Evolutionary conservation across 2,329 filamentous ascomycete genomes (phyloP).

Genomic region (Scytalidium sp.): DNA sequence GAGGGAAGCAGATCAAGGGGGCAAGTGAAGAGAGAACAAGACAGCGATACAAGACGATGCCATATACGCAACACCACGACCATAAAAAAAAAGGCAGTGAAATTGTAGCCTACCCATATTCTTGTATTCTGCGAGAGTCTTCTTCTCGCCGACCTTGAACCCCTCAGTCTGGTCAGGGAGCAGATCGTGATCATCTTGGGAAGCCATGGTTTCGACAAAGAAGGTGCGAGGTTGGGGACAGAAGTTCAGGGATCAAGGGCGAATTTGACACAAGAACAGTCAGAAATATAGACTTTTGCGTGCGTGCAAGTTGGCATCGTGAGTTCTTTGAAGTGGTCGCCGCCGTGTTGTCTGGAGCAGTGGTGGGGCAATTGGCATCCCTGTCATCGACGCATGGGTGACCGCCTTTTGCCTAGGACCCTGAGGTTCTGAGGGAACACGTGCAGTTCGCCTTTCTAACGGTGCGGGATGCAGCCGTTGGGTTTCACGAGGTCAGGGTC

Average conservation of each 20-base stretch:
- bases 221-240: not conserved
- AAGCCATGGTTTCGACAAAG: conserved; percentile 25
- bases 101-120: conserved; percentile 71
- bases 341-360: conserved; percentile 67
- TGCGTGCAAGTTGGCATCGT: not conserved
- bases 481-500: too few species aligned
- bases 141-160: conserved; percentile 99
- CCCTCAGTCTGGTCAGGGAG: conserved; percentile 85
- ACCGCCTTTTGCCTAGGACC: conserved; percentile 8
- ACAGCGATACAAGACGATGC: not conserved
- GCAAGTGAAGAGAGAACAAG: too few species aligned
- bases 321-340: not conserved
- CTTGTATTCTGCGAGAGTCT: conserved; percentile 92
- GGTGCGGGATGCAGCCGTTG: not conserved
- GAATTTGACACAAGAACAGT: not conserved
- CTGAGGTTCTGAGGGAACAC: not conserved
- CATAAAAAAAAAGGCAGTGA: not conserved
- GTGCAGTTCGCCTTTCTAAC: conserved; percentile 2
- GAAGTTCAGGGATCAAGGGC: not conserved
- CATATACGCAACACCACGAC: not conserved
- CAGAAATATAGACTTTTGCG: not conserved
- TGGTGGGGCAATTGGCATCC: conserved; percentile 10
- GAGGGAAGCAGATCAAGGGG: too few species aligned
- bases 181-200: conserved; percentile 72
- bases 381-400: conserved; percentile 4